phyloP scores from a whole-genome alignment of 495 filamentous ascomycete genomes.

The Thermochaetoides thermophila region DNA sequence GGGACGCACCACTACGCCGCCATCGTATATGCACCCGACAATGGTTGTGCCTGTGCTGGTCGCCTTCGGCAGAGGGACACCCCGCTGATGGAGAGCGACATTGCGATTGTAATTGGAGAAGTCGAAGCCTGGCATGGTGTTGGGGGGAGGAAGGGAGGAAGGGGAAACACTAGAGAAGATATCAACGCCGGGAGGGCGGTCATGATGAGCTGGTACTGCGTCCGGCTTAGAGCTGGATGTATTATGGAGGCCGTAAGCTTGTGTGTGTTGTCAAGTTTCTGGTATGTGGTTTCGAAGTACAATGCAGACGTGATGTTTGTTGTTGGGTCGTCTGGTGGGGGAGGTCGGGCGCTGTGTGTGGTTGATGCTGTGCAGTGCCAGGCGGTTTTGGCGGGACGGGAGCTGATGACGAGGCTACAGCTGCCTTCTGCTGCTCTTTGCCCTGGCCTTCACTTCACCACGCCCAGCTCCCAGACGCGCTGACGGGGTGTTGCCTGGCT shows the following conservation, averaged over 20 bases:
- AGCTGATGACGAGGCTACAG: constrained; percentile 29
- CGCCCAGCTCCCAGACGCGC: too few species aligned
- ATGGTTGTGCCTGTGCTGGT: constrained; percentile 99
- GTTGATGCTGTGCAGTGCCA: constrained; percentile 1
- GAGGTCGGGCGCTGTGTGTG: constrained; percentile 3
- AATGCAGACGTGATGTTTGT: background rate
- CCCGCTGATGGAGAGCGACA: constrained; percentile 80
- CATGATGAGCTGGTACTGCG: too few species aligned
- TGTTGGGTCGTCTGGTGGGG: constrained; percentile 1
- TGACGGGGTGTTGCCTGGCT: constrained; percentile 12
- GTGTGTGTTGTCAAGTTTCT: background rate
- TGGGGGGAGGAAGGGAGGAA: too few species aligned
- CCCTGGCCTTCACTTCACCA: too few species aligned
- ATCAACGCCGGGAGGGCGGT: too few species aligned
- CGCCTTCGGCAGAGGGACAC: constrained; percentile 87
- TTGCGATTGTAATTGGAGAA: constrained; percentile 99
- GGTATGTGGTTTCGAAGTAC: background rate
- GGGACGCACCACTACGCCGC: constrained; percentile 72
- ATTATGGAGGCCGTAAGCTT: background rate
- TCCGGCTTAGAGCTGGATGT: background rate
- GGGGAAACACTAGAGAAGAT: too few species aligned
- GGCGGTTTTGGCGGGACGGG: background rate
- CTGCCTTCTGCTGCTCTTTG: too few species aligned
- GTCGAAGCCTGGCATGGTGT: constrained; percentile 94
- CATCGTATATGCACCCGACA: constrained; percentile 93